Base-by-base conservation (phyloP, 148 eudicot genomes). In the Pharnaceum exiguum region DNA sequence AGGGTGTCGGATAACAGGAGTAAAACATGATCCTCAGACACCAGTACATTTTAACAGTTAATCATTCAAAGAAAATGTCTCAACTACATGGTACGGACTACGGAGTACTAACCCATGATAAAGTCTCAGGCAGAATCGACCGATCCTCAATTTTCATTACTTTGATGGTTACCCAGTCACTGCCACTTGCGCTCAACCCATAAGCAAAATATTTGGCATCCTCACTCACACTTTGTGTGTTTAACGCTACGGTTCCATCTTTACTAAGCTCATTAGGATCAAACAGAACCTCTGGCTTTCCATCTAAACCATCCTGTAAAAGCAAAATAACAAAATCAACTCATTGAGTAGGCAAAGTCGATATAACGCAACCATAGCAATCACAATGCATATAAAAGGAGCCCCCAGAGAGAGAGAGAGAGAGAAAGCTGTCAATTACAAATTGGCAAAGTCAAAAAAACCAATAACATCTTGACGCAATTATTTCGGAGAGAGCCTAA, bases 161-260 rank as follows among this genome's bases (percentile, higher is more conserved):
- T 77, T 83, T 85, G 45, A 93, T 80, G 37, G 90, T 83, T 24
- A 93, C 82, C 98, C 98, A 93, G 66, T 93, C 98, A 62, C 98
- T 93, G 48, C 98, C 98, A 67, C 98, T 93, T 22, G 78, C 67
- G 80, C 98, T 93, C 52, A 83, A 78, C 42, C 77, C 88, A 71
- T 93, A 93, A 1, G 88, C 96, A 62, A 93, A 62, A 66, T 79
- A 86, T 54, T 88, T 85, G 35, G 88, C 96, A 79, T 93, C 90
- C 74, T 93, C 82, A 28, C 98, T 88, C 39, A 85, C 83, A 32
- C 77, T 66, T 70, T 29, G 78, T 15, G 54, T 66, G 59, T 52
- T 79, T 77, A 93, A 71, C 29, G 98, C 79, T 22, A 88, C 86
- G 5, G 98, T 93, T 56, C 98, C 98, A 74, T 93, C 98, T 42